Evolutionary conservation across 345 rosid species (phyloP).

Genomic region (Dipteronia dyeriana): DNA sequence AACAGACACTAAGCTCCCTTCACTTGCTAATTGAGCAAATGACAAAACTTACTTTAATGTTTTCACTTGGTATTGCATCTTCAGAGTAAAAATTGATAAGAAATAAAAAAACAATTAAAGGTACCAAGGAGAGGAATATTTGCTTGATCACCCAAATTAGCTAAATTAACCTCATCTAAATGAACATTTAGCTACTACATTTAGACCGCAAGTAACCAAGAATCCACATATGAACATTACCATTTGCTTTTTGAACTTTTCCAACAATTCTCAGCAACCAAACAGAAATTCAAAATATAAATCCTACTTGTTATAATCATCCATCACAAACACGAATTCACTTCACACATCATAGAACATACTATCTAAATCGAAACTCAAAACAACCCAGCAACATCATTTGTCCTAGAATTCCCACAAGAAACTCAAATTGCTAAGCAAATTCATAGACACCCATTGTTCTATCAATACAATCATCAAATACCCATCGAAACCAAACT

Average conservation of each 20-base stretch:
- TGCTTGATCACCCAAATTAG: neutral
- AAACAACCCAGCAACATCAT: neutral
- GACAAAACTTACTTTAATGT: neutral
- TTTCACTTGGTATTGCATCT: neutral
- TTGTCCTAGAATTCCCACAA: neutral
- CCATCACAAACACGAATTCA: neutral
- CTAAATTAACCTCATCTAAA: neutral
- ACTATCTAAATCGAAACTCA: neutral
- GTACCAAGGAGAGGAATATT: neutral
- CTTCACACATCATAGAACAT: neutral
- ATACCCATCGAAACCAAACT: neutral
- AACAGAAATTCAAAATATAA: neutral
- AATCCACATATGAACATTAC: neutral
- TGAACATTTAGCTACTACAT: no score
- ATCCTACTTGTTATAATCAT: neutral
- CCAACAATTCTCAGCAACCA: neutral
- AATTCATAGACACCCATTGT: neutral
- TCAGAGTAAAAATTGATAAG: neutral
- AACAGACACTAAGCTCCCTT: neutral
- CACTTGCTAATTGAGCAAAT: neutral
- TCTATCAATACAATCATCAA: constrained; percentile 11
- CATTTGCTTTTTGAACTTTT: neutral
- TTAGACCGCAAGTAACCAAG: no score
- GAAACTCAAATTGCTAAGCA: constrained; percentile 4
- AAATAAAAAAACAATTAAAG: no score